A percentile compares a stretch with the other conserved stretches of the same genome.
Conservation (phyloP, 306 rosid genomes). For the Lotus japonicus region DNA sequence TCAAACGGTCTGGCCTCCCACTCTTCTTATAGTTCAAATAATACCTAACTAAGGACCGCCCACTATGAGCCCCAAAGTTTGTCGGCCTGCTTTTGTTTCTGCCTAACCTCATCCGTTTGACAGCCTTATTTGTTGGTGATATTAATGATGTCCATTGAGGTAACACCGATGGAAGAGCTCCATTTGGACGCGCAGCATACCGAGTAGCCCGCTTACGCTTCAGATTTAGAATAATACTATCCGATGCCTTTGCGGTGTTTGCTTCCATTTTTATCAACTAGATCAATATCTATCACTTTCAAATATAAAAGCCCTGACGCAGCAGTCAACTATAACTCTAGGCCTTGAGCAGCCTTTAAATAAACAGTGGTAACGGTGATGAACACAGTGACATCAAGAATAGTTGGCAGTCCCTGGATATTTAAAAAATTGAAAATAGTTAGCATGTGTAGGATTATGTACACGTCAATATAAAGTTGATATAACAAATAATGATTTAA, state of each 20-base stretch:
- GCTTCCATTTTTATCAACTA: slow-evolving; percentile 54
- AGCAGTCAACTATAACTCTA: slow-evolving; percentile 26
- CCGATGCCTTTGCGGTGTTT: slow-evolving; percentile 70
- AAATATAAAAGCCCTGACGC: slow-evolving; percentile 35
- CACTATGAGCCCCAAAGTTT: slow-evolving; percentile 24
- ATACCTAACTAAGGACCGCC: slow-evolving; percentile 33
- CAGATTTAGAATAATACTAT: slow-evolving; percentile 34
- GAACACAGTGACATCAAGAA: slow-evolving; percentile 23
- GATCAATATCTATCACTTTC: slow-evolving; percentile 42
- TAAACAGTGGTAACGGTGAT: not conserved
- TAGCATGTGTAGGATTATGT: not conserved
- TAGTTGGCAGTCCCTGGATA: slow-evolving; percentile 39
- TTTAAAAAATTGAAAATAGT: slow-evolving; percentile 1
- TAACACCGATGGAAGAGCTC: slow-evolving; percentile 32
- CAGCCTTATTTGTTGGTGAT: slow-evolving; percentile 28
- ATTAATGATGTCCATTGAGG: slow-evolving; percentile 19
- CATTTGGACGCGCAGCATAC: slow-evolving; percentile 36
- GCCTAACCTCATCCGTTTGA: slow-evolving; percentile 43
- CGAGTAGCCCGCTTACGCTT: slow-evolving; percentile 60
- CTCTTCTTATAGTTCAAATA: slow-evolving; percentile 63
- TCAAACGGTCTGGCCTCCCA: slow-evolving; percentile 63
- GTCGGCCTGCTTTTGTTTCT: slow-evolving; percentile 25
- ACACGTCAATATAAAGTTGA: not conserved
- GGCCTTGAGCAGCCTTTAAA: slow-evolving; percentile 17
- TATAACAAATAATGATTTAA: not conserved